Conservation (phyloP, 1,139 yeast genomes). For the Geotrichum reessii region DNA sequence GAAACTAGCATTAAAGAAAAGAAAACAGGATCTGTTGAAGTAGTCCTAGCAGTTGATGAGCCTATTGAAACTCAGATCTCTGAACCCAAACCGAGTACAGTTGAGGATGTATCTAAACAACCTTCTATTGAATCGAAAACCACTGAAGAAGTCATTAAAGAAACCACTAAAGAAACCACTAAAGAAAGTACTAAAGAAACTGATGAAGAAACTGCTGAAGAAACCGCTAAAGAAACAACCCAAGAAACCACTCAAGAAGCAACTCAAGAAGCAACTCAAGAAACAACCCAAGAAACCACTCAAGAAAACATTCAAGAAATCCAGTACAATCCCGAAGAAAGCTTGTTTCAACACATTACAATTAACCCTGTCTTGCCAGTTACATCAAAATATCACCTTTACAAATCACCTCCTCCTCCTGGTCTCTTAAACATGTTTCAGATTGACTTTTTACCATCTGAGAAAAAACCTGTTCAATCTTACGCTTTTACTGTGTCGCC, state of each 20-base stretch:
- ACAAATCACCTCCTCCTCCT: conserved; percentile 27
- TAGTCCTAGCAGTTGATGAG: not conserved
- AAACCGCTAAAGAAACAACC: too few species aligned
- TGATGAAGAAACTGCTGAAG: too few species aligned
- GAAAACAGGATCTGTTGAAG: conserved; percentile 14
- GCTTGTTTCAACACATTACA: conserved; percentile 16
- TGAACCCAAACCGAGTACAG: not conserved
- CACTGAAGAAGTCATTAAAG: too few species aligned
- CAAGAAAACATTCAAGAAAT: conserved; percentile 30
- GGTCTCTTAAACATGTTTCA: conserved; percentile 32
- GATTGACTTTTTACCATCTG: conserved; percentile 21
- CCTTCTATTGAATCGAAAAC: conserved; percentile 13
- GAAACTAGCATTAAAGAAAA: conserved; percentile 8
- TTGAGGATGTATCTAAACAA: conserved; percentile 17
- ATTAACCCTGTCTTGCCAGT: conserved; percentile 29
- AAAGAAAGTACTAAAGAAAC: too few species aligned
- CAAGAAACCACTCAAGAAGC: too few species aligned
- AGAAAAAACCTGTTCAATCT: conserved; percentile 29
- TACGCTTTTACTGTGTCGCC: conserved; percentile 32
- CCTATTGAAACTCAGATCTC: not conserved
- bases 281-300: too few species aligned
- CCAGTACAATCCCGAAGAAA: conserved; percentile 5
- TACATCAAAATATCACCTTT: conserved; percentile 24
- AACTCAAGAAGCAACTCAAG: too few species aligned
- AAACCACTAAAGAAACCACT: too few species aligned